Evolutionary conservation across 2,329 filamentous ascomycete species (phyloP).

Genomic region (Ophiostoma sp.): DNA sequence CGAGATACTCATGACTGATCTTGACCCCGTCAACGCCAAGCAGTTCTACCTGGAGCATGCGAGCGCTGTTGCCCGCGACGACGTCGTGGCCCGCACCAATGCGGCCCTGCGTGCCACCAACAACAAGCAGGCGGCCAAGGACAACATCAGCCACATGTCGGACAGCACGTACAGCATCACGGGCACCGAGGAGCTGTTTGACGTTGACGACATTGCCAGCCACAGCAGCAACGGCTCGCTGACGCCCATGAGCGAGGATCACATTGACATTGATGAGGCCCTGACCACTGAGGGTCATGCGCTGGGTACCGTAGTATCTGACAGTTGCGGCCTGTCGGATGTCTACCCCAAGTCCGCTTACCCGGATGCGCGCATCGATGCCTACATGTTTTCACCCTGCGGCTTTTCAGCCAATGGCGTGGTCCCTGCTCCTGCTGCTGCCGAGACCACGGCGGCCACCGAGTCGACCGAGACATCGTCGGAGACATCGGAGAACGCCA

Average conservation of each 20-base stretch:
- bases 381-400: conserved; percentile 93
- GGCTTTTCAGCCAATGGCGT: conserved; percentile 97
- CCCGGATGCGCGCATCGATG: conserved; percentile 87
- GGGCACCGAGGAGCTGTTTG: conserved; percentile 56
- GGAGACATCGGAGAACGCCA: conserved; percentile 37
- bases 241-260: conserved; percentile 51
- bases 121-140: conserved; percentile 36
- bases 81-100: conserved; percentile 63
- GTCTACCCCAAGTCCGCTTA: conserved; percentile 84
- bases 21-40: conserved; percentile 62
- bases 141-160: conserved; percentile 43
- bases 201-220: conserved; percentile 73
- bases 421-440: conserved; percentile 61
- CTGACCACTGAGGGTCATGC: conserved; percentile 90
- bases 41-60: conserved; percentile 67
- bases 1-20: conserved; percentile 67
- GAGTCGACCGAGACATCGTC: conserved; percentile 31
- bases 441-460: conserved; percentile 34
- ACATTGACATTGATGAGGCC: conserved; percentile 53
- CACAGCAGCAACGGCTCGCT: conserved; percentile 46
- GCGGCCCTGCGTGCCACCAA: conserved; percentile 44
- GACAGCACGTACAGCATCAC: conserved; percentile 42
- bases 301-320: conserved; percentile 85
- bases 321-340: conserved; percentile 79
- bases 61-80: conserved; percentile 82